These are phyloP conservation scores for Geopyxis carbonaria DNA, from an alignment of 495 filamentous ascomycete genomes.

Conservation along the genomic window DNA sequence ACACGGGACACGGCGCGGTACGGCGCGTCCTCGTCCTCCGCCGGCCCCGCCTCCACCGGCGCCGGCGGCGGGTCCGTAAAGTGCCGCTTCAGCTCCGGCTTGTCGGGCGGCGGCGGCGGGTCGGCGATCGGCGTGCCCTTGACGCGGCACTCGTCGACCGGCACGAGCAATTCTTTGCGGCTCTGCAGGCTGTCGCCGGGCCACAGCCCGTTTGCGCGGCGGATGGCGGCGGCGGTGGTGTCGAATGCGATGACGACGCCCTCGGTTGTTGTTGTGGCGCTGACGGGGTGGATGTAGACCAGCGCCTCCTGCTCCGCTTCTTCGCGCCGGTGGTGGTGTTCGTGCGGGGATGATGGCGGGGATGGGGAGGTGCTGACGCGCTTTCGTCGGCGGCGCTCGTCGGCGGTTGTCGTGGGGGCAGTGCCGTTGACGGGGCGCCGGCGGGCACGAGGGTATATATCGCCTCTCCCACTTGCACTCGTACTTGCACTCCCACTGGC, in stretches of 20 bases:
- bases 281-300: constrained; percentile 75
- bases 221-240: constrained; percentile 59
- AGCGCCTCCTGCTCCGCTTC: background rate
- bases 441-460: too few species aligned
- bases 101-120: background rate
- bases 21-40: background rate
- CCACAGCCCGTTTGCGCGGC: constrained; percentile 86
- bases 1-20: background rate
- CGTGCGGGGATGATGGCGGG: too few species aligned
- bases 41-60: background rate
- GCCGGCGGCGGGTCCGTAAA: background rate
- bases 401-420: too few species aligned
- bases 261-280: constrained; percentile 64
- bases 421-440: too few species aligned
- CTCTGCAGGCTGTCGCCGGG: constrained; percentile 75
- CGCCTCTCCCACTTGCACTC: too few species aligned
- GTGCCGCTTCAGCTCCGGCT: background rate
- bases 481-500: too few species aligned
- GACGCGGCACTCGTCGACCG: constrained; percentile 75
- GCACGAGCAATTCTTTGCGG: constrained; percentile 62
- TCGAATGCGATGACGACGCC: constrained; percentile 81
- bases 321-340: too few species aligned
- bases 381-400: too few species aligned
- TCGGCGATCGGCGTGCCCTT: constrained; percentile 66
- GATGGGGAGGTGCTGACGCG: too few species aligned